These are phyloP conservation scores for Setaria italica DNA, from an alignment of 202 grass and related monocot species.

Conservation along the genomic window DNA sequence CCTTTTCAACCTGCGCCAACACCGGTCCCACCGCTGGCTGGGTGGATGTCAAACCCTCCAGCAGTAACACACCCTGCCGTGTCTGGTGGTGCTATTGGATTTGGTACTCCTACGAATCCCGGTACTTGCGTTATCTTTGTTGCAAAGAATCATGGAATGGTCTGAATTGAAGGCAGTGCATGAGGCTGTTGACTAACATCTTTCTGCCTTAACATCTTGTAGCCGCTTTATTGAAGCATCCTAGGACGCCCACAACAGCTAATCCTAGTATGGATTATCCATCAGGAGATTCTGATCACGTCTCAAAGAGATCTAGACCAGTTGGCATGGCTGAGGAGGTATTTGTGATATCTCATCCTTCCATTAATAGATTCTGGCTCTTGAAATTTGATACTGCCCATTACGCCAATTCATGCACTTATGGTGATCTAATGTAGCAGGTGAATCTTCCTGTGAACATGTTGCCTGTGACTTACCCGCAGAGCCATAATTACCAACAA, in stretches of 20 bases:
- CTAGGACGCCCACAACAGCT: constrained; percentile 69
- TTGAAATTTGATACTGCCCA: background rate
- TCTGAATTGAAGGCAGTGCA: constrained; percentile 19
- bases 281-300: constrained; percentile 86
- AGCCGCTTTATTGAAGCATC: constrained; percentile 90
- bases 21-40: constrained; percentile 85
- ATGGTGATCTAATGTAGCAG: constrained; percentile 55
- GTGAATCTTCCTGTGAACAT: constrained; percentile 88
- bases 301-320: constrained; percentile 82
- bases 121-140: constrained; percentile 56
- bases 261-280: constrained; percentile 80
- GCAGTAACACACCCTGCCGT: constrained; percentile 79
- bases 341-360: constrained; percentile 32
- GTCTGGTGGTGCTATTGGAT: constrained; percentile 92
- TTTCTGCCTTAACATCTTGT: constrained; percentile 41
- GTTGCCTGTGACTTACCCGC: constrained; percentile 63
- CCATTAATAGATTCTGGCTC: constrained; percentile 30
- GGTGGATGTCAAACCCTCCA: constrained; percentile 97
- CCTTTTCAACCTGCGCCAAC: constrained; percentile 88
- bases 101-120: constrained; percentile 85
- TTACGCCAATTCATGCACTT: constrained; percentile 32
- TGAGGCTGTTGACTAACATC: constrained; percentile 34
- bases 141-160: constrained; percentile 38
- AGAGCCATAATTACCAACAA: constrained; percentile 78
- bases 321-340: constrained; percentile 93